Conservation (phyloP, 805 yeast genomes). For the Wickerhamiella spandovensis region DNA sequence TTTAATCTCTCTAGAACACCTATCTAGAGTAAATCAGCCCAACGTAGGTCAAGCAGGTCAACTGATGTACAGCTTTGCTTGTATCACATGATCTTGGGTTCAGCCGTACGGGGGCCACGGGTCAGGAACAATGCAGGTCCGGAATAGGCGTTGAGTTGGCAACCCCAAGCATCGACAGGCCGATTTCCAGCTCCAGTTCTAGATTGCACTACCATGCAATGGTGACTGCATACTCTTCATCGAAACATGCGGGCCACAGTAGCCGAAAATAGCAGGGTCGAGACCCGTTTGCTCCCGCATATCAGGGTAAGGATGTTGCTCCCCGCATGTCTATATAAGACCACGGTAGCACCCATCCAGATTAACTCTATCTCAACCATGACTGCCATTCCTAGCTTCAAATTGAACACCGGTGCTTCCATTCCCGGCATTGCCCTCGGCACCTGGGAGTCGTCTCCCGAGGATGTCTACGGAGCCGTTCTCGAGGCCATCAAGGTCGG, state of each 20-base stretch:
- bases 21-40: too few relatives aligned
- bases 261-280: background rate
- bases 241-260: too few relatives aligned
- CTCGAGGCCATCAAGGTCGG: constrained; percentile 50
- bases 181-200: too few relatives aligned
- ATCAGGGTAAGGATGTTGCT: background rate
- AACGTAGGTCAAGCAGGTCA: too few relatives aligned
- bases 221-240: too few relatives aligned
- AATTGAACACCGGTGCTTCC: constrained; percentile 41
- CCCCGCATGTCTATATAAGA: background rate
- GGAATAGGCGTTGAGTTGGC: too few relatives aligned
- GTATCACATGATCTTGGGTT: background rate
- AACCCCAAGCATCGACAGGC: too few relatives aligned
- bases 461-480: constrained; percentile 38
- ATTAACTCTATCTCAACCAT: background rate
- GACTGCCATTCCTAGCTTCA: constrained; percentile 23
- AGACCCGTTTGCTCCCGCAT: background rate
- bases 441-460: constrained; percentile 38
- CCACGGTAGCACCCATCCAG: background rate
- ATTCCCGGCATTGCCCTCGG: constrained; percentile 66
- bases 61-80: background rate
- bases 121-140: background rate
- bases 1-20: too few relatives aligned
- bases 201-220: too few relatives aligned
- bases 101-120: background rate